Base-by-base conservation (phyloP, 805 yeast species). In the Wickerhamiella hasegawae region DNA sequence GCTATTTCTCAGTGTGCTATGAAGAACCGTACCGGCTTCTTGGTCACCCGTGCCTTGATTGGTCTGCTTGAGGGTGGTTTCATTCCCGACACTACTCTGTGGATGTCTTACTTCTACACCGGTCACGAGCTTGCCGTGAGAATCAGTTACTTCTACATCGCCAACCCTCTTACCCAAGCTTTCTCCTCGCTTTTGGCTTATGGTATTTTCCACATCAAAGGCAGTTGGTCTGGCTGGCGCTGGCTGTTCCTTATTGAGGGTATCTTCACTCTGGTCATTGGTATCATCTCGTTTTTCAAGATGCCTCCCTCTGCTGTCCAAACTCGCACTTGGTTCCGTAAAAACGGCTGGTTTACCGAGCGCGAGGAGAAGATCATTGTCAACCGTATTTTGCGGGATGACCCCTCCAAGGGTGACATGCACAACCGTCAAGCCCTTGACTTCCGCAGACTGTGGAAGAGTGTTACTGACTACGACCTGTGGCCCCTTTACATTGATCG, bases 191-290 rank as follows among this genome's bases (percentile, higher is more conserved):
- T 71, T 20, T 46, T 65, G 31, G 72, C 68, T 0, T 68, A 57
- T 45, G 79, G 71, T 4, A 48, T 73, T 18, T 54, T 71, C 32
- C 63, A 63, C 38, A 53, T 73, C 57, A 55, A 68, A 22, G 71
- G 69, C 11, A 39, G 47, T 1, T 49, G 54, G 39, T 56, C 57
- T 14, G 74, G 76, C 18, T 74, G 81, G 81, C 57, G 68, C 36
- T 74, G 75, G 73, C 48, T 75, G 17, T 75, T 74, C 42, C 43
- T 73, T 16, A 55, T 74, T 33, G 81, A 75, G 48, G 81, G 81
- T 6, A 33, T 63, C 3, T 45, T 69, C 31, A 69, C 80, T 1
- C 49, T 73, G 5, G 4, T 49, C 3, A 59, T 74, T 41, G 81
- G 79, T 4, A 20, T 68, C 20, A 38, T 45, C 18, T 45, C 64